Base-by-base conservation (phyloP, 331 rosid genomes). In the Phaseolus coccineus region DNA sequence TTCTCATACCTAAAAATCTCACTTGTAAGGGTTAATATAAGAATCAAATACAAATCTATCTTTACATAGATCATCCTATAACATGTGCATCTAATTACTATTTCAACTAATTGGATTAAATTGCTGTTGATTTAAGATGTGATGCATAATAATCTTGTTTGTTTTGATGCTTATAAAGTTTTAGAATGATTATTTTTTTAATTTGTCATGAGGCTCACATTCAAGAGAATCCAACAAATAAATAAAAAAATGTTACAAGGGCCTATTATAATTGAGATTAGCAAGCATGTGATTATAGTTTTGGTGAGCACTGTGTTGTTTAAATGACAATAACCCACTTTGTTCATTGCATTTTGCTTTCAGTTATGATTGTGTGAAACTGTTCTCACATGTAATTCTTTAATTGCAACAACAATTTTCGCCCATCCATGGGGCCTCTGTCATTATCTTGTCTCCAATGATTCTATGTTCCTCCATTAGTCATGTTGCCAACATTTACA, bases 271-370 rank as follows among this genome's bases (percentile, higher is more conserved):
- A 62, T 31, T 33, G 3, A n/a, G 33, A 61, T 48, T 40, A 27
- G 40, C 22, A 69, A 51, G 67, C 16, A 27, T 59, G n/a, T 33
- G 71, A 33, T 55, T 19, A 66, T 13, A 15, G 77, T 22, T 81
- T 42, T 55, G 28, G 47, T 74, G 76, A 77, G 27, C 53, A 51
- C 1, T 28, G 13, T 46, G 47, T 67, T 28, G 50, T 58, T 58
- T 68, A 67, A 67, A 4, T 76, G 77, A 76, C 69, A 80, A 33
- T 10, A 22, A 55, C 44, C 64, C 15, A 42, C 68, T 30, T 58
- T 69, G 19, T 64, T 50, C 66, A 53, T 30, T 75, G 77, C 72
- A 74, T 63, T 52, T 22, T 80, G 22, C 65, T 66, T 53, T 50
- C 25, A 25, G 28, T 19, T 22, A 28, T 42, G 44, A 65, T 69